phyloP scores from a whole-genome alignment of 1,284 basidiomycete species.

The Cystobasidium slooffiae region DNA sequence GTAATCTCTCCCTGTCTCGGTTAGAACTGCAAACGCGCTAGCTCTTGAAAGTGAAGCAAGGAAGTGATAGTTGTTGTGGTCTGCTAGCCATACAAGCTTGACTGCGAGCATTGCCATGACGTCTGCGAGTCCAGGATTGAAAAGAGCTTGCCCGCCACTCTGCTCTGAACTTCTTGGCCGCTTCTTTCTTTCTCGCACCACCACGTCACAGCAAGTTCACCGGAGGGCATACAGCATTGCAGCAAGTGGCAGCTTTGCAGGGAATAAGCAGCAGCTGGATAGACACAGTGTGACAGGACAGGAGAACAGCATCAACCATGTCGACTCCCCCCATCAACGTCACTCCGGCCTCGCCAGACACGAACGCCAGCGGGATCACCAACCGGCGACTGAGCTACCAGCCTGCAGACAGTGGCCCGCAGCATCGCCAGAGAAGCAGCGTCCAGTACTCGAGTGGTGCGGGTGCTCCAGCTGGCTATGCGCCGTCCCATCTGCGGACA shows the following conservation, averaged over 20 bases:
- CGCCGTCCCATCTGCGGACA: conserved; percentile 34
- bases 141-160: too few species aligned
- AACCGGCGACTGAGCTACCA: conserved; percentile 42
- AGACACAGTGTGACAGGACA: neutral
- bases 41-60: too few species aligned
- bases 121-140: too few species aligned
- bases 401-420: conserved; percentile 31
- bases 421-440: conserved; percentile 26
- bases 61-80: too few species aligned
- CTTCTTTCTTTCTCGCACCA: too few species aligned
- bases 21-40: too few species aligned
- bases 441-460: conserved; percentile 3
- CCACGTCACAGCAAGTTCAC: too few species aligned
- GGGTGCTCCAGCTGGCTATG: conserved; percentile 5
- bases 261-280: conserved; percentile 3
- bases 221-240: too few species aligned
- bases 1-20: too few species aligned
- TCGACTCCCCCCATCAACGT: conserved; percentile 34
- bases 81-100: too few species aligned
- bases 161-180: too few species aligned
- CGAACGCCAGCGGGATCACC: conserved; percentile 30
- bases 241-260: neutral
- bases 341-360: conserved; percentile 40
- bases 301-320: conserved; percentile 1
- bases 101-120: too few species aligned